Evolutionary conservation across 75 land plant genomes (phyloP).

Genomic region (Cupressus sempervirens): DNA sequence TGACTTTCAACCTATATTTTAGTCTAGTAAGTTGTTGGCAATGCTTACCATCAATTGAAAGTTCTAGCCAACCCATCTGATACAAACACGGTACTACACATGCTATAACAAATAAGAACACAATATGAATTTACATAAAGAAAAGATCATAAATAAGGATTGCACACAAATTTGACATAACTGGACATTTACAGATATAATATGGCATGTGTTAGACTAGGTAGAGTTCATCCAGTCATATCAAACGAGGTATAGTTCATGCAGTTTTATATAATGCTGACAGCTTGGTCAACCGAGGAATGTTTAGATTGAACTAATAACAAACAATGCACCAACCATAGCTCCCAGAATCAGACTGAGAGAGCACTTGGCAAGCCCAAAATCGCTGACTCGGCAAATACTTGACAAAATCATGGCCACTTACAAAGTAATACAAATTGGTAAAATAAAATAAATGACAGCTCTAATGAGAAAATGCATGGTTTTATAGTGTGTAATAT

Average conservation of each 20-base stretch:
- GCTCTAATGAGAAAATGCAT: no score
- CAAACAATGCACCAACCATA: neutral
- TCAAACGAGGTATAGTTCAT: neutral
- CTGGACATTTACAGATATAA: neutral
- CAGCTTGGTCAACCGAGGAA: neutral
- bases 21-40: neutral
- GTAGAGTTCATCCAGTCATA: neutral
- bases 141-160: neutral
- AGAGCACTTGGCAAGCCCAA: no score
- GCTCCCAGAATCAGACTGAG: no score
- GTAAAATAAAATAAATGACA: no score
- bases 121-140: neutral
- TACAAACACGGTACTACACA: neutral
- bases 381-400: no score
- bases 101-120: neutral
- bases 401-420: no score
- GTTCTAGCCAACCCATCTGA: neutral
- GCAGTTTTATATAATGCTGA: neutral
- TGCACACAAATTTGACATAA: neutral
- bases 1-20: neutral
- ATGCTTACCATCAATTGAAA: neutral
- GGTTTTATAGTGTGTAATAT: no score
- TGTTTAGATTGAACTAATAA: neutral
- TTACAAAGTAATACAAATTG: no score
- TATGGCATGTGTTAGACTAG: neutral